Conservation (phyloP, 2,329 filamentous ascomycete species). For the Talaromyces albobiverticillius region DNA sequence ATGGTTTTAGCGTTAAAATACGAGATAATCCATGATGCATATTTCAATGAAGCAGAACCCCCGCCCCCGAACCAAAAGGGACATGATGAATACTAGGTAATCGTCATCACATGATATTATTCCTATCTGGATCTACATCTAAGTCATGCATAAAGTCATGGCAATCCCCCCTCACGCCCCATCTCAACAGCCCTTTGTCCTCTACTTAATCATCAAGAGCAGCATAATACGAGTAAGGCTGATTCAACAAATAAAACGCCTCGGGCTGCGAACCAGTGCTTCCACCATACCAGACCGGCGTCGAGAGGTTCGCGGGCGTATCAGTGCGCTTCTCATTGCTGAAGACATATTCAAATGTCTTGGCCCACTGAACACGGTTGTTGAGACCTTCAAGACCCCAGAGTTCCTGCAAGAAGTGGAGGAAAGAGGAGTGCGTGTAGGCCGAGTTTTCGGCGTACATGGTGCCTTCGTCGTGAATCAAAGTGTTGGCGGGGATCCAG, state of each 20-base stretch:
- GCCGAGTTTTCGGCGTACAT: conserved; percentile 34
- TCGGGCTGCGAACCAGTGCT: conserved; percentile 31
- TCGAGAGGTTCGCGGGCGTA: conserved; percentile 27
- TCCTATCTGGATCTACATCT: too few species aligned
- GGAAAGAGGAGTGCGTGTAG: conserved; percentile 39
- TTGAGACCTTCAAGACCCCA: conserved; percentile 40
- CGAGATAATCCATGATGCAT: too few species aligned
- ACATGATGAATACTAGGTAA: too few species aligned
- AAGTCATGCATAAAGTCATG: too few species aligned
- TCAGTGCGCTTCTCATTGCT: conserved; percentile 21
- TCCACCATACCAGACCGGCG: conserved; percentile 34
- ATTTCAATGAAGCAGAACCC: too few species aligned
- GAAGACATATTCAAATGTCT: conserved; percentile 40
- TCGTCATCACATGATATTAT: too few species aligned
- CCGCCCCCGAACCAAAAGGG: too few species aligned
- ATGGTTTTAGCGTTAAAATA: too few species aligned
- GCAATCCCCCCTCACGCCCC: too few species aligned
- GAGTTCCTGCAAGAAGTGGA: conserved; percentile 41
- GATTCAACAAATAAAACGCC: conserved; percentile 31
- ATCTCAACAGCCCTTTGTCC: too few species aligned
- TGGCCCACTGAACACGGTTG: conserved; percentile 42
- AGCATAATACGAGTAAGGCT: conserved; percentile 28
- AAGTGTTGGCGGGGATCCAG: conserved; percentile 28
- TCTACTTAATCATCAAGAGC: too few species aligned
- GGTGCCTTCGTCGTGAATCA: conserved; percentile 39